Evolutionary conservation across 345 rosid genomes (phyloP).

Genomic region (Eucalyptus pauciflora): DNA sequence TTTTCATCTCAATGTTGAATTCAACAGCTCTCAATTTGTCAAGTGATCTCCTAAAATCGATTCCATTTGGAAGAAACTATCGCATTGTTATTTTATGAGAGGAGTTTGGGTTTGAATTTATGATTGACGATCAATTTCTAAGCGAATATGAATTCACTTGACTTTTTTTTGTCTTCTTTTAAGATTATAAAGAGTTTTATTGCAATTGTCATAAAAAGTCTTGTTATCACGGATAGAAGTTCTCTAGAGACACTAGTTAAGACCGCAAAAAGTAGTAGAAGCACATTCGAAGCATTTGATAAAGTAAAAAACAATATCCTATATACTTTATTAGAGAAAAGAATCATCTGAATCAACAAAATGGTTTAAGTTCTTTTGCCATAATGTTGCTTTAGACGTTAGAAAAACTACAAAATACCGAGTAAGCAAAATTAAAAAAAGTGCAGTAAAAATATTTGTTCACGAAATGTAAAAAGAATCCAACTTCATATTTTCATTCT

Average conservation of each 20-base stretch:
- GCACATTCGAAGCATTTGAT: background rate
- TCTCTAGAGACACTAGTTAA: background rate
- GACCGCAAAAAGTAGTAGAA: background rate
- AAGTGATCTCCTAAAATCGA: background rate
- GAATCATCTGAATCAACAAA: background rate
- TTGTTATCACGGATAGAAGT: background rate
- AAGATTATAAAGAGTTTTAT: background rate
- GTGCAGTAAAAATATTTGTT: background rate
- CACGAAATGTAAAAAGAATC: background rate
- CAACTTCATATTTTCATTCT: background rate
- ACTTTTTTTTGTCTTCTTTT: background rate
- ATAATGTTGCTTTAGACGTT: background rate
- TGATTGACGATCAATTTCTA: background rate
- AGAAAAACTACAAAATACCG: background rate
- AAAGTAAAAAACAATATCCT: background rate
- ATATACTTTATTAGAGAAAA: background rate
- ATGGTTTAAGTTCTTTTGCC: background rate
- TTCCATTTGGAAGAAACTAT: background rate
- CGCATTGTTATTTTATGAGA: background rate
- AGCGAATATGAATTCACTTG: background rate
- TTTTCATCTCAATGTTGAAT: background rate
- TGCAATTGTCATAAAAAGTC: background rate
- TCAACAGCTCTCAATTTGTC: background rate
- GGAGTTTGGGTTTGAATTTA: background rate
- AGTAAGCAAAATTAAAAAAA: background rate